These are phyloP conservation scores for Musa balbisiana DNA, from an alignment of 202 grass and related monocot species.

Conservation along the genomic window DNA sequence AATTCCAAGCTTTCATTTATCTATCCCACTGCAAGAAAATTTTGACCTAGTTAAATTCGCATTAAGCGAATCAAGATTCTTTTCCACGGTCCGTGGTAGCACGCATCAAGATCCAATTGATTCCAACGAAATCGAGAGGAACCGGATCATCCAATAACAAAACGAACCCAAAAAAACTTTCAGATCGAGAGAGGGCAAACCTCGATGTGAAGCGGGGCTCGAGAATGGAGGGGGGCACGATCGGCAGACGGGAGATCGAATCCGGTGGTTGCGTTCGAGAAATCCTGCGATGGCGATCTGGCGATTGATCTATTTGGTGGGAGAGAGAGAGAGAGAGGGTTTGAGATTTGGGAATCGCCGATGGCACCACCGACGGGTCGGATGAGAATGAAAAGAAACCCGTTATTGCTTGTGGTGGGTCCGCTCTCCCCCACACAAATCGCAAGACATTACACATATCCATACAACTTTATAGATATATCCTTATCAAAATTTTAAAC, in stretches of 20 bases:
- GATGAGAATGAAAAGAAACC: neutral
- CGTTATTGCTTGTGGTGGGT: no score
- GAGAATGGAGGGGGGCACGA: neutral
- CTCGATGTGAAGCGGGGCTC: neutral
- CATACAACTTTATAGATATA: no score
- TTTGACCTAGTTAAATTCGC: no score
- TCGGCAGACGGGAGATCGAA: neutral
- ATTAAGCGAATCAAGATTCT: neutral
- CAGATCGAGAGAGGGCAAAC: neutral
- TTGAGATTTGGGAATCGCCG: constrained; percentile 4
- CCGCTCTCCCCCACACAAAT: no score
- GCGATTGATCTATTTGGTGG: neutral
- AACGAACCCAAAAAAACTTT: neutral
- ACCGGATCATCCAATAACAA: neutral
- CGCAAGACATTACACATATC: no score
- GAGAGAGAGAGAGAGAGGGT: neutral
- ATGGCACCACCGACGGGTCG: neutral
- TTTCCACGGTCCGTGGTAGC: neutral
- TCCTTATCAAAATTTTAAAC: no score
- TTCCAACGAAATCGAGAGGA: neutral
- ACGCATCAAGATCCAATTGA: neutral
- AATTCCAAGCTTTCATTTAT: neutral
- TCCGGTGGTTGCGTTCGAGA: no score
- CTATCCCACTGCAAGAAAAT: neutral
- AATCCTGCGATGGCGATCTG: neutral